Evolutionary conservation across 1,284 basidiomycete genomes (phyloP).

Genomic region (Ceratobasidium sp.): DNA sequence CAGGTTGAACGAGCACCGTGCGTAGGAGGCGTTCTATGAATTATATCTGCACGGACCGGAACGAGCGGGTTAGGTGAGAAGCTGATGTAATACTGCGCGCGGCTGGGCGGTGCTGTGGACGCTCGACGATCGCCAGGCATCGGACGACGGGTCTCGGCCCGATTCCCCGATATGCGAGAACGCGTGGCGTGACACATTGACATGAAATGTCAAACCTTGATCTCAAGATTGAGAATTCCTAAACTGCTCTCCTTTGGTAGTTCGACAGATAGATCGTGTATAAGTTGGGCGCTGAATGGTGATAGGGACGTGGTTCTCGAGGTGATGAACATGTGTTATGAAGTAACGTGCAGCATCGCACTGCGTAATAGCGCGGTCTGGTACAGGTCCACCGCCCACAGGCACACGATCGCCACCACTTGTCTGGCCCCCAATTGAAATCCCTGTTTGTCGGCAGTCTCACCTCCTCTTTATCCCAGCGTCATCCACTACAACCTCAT

Average conservation of each 20-base stretch:
- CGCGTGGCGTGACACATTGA: constrained; percentile 8
- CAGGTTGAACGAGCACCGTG: not conserved
- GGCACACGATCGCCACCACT: constrained; percentile 6
- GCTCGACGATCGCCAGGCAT: not conserved
- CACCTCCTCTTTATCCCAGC: constrained; percentile 12
- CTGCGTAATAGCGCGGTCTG: not conserved
- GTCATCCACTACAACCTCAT: not conserved
- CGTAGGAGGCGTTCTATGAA: not conserved
- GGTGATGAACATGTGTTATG: constrained; percentile 33
- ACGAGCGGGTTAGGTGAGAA: not conserved
- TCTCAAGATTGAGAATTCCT: not conserved
- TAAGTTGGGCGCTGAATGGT: not conserved
- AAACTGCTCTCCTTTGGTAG: not conserved
- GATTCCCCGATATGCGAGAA: not conserved
- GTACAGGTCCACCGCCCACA: not conserved
- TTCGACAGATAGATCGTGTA: not conserved
- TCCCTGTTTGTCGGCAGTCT: not conserved
- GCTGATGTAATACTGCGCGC: not conserved
- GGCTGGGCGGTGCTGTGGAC: constrained; percentile 3
- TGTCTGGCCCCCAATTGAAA: not conserved
- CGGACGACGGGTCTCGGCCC: constrained; percentile 6
- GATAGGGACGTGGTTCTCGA: not conserved
- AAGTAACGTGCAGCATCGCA: not conserved
- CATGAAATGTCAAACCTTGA: not conserved
- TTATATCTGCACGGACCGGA: not conserved